These are phyloP conservation scores for Talaromyces borbonicus DNA, from an alignment of 495 filamentous ascomycete species.

Conservation along the genomic window DNA sequence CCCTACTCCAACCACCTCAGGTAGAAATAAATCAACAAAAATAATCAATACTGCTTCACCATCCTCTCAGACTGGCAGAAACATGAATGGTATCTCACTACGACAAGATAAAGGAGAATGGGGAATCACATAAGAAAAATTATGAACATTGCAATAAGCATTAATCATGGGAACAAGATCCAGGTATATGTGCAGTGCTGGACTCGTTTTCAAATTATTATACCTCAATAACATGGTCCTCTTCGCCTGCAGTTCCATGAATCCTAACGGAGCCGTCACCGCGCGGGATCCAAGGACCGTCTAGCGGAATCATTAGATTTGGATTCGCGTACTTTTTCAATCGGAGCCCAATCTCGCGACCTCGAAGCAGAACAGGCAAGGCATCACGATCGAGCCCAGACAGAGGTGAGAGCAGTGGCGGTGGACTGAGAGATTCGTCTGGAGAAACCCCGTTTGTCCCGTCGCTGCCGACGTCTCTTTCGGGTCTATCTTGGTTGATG, in stretches of 20 bases:
- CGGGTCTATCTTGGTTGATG: conserved; percentile 48
- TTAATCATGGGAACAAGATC: no score
- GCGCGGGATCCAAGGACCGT: conserved; percentile 37
- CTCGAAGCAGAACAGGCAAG: conserved; percentile 29
- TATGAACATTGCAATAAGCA: no score
- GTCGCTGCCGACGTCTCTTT: conserved; percentile 8
- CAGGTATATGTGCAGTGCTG: no score
- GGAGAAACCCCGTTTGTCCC: no score
- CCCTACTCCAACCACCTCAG: no score
- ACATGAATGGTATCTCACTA: no score
- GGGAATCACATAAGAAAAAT: no score
- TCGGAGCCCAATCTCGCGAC: conserved; percentile 28
- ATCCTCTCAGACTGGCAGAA: no score
- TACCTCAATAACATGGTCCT: neutral
- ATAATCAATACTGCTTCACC: no score
- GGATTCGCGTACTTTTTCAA: conserved; percentile 40
- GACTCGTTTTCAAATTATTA: no score
- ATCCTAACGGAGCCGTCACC: conserved; percentile 7
- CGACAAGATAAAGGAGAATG: no score
- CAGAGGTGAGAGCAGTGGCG: conserved; percentile 30
- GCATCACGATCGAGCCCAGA: conserved; percentile 36
- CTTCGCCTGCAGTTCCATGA: neutral
- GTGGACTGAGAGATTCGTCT: conserved; percentile 28
- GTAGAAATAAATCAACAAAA: no score
- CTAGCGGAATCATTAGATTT: conserved; percentile 33